A percentile compares a stretch with the other conserved stretches of the same genome.
These are phyloP conservation scores for Pythium scleroteichum DNA, from an alignment of 352 stramenopile genomes.

Conservation along the genomic window DNA sequence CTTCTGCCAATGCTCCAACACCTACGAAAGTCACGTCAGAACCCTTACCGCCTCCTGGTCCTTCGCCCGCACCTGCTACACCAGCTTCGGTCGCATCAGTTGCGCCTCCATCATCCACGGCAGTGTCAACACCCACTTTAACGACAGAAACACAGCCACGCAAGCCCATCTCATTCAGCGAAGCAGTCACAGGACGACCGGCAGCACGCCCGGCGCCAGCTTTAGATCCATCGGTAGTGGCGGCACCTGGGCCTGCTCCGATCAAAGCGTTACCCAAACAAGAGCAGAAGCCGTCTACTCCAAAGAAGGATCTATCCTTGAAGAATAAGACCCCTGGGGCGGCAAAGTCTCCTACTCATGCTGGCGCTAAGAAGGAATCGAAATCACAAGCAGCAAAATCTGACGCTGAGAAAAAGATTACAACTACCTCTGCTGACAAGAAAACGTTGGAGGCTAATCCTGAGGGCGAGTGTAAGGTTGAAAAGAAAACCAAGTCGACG, in stretches of 20 bases:
- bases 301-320: constrained; percentile 17
- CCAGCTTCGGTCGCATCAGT: constrained; percentile 1
- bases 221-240: background rate
- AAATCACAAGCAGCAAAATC: constrained; percentile 3
- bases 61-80: background rate
- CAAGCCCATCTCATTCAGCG: constrained; percentile 74
- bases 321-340: constrained; percentile 1
- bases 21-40: background rate
- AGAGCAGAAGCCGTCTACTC: constrained; percentile 14
- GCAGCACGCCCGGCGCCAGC: constrained; percentile 12
- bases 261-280: constrained; percentile 11
- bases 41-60: too few species aligned
- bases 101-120: background rate
- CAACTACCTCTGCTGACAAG: constrained; percentile 7
- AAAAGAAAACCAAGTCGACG: constrained; percentile 19
- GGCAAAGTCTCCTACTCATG: constrained; percentile 8
- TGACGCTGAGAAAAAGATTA: constrained; percentile 17
- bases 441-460: constrained; percentile 6
- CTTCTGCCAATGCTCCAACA: background rate
- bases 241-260: constrained; percentile 1
- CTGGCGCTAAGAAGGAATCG: constrained; percentile 10
- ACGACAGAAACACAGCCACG: constrained; percentile 14
- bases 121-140: background rate
- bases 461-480: constrained; percentile 8
- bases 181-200: constrained; percentile 56